Conservation (phyloP, 441 rosid species). For the Gossypium davidsonii region DNA sequence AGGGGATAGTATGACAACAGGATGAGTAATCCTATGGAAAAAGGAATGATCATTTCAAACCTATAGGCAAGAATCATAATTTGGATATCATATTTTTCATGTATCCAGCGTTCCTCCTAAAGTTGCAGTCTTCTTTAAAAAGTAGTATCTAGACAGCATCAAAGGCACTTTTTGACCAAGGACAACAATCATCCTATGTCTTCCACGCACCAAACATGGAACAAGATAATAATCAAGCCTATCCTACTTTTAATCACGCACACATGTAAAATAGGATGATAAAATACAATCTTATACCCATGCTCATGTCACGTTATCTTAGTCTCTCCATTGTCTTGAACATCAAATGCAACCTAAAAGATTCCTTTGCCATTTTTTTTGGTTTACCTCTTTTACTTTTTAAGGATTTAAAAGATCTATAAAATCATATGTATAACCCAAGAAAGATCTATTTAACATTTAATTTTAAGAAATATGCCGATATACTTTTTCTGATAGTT, state of each 20-base stretch:
- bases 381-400: neutral
- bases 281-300: neutral
- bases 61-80: neutral
- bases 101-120: neutral
- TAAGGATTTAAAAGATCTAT: neutral
- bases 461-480: neutral
- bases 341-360: conserved; percentile 1
- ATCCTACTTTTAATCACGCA: neutral
- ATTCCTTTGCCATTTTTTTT: neutral
- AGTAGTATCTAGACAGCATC: neutral
- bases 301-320: neutral
- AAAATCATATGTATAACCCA: conserved; percentile 1
- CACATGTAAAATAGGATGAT: neutral
- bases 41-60: neutral
- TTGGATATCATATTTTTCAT: neutral
- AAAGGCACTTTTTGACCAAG: neutral
- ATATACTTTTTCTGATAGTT: neutral
- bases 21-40: neutral
- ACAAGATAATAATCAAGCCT: neutral
- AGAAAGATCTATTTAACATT: neutral
- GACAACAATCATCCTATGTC: neutral
- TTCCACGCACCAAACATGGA: neutral
- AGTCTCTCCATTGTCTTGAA: neutral
- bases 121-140: conserved; percentile 1
- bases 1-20: neutral